Evolutionary conservation across 768 basidiomycete species (phyloP), one percentile per base, ranked within the genome.

Genomic region (Boletellus ananiceps): DNA sequence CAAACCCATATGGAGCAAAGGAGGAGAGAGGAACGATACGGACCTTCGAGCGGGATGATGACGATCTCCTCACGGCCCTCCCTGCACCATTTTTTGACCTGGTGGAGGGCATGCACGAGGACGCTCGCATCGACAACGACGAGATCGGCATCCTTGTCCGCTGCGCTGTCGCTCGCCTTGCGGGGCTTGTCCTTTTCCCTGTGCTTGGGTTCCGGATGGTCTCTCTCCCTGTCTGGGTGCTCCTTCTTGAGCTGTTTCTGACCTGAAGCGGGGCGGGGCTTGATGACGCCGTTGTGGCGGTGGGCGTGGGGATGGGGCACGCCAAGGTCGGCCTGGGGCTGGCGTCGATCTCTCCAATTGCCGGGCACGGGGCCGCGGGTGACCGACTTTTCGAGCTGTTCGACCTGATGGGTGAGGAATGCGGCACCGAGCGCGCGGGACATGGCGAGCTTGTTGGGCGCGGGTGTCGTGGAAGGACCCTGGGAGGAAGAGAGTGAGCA

Each of bases 31-130:
- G 23, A 23, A 23, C 23, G 23, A 23, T 2, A 71, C 78, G 44
- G 54, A 93, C 93, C 91, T 80, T 96, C 93, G 23, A 93, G 80
- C 6, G 93, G 93, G 39, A 93, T 74, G 41, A 96, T 81, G 43
- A 96, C 60, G 29, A 92, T 69, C 66, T 93, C 91, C 52, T 84
- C 73, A 25, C 88, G 76, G 0, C 84, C 86, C 0, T 88, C 82
- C 51, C 76, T 78, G 67, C 86, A 86, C 84, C 92, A 88, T 54
- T 80, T 82, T 74, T 88, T 88, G 58, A 95, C 77, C 51, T 88
- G 82, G 48, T 82, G 79, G 31, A 91, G 68, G 0, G 82, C 85
- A 62, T 92, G 82, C 13, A 93, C 76, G 33, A 93, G 76, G 18
- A 92, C 86, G 62, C 87, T 90, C 0, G 88, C 86, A 61, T 92